These are phyloP conservation scores for Chaetoscypha palmicola DNA, from an alignment of 2,329 filamentous ascomycete species.

Conservation along the genomic window DNA sequence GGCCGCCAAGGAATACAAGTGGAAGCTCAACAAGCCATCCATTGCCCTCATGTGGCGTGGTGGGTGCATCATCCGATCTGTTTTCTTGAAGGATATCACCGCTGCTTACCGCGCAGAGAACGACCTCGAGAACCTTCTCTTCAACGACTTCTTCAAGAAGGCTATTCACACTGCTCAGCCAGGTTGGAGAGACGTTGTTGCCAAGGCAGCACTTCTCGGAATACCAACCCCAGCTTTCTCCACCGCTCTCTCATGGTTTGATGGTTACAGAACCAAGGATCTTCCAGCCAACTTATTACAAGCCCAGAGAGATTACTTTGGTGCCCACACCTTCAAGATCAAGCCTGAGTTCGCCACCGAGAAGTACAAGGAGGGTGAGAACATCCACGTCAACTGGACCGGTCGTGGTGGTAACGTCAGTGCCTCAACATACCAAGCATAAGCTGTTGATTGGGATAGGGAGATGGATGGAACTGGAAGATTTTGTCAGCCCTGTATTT, in stretches of 20 bases:
- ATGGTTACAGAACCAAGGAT: conserved; percentile 95
- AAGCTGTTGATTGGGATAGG: conserved; percentile 32
- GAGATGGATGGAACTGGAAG: background rate
- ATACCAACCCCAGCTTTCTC: conserved; percentile 96
- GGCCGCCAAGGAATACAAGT: conserved; percentile 89
- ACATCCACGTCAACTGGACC: conserved; percentile 99
- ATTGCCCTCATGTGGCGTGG: conserved; percentile 99
- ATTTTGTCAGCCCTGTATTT: conserved; percentile 2
- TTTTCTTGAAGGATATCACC: conserved; percentile 99
- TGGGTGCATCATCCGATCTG: conserved; percentile 98
- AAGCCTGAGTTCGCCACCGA: conserved; percentile 72
- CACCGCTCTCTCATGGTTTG: conserved; percentile 96
- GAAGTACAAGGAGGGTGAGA: conserved; percentile 76
- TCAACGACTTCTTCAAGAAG: conserved; percentile 99
- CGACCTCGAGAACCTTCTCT: conserved; percentile 94
- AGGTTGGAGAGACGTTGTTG: conserved; percentile 85
- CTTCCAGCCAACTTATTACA: conserved; percentile 97
- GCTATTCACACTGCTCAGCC: conserved; percentile 94
- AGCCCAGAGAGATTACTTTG: conserved; percentile 99
- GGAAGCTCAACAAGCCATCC: conserved; percentile 99
- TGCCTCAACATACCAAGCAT: conserved; percentile 95
- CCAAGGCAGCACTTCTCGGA: conserved; percentile 87
- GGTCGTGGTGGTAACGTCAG: conserved; percentile 95
- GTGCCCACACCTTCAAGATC: conserved; percentile 83
- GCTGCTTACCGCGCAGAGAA: conserved; percentile 90